Percentiles rank a stretch among this genome's conserved stretches.
Evolutionary conservation across 129 eudicot genomes (phyloP).

Genomic region (Lonicera japonica): DNA sequence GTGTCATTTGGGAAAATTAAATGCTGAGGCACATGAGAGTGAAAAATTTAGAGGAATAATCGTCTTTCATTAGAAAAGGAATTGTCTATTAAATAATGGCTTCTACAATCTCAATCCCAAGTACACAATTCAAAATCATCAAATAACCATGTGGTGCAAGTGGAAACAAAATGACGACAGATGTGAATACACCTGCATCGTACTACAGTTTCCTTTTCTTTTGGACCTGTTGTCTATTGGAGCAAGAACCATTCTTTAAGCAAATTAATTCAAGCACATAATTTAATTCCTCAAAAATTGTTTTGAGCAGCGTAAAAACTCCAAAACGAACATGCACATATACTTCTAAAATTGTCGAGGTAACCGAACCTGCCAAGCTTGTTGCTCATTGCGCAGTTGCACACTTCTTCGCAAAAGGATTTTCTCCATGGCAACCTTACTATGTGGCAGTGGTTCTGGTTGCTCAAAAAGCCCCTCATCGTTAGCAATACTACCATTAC

Average conservation of each 20-base stretch:
- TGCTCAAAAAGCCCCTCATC: conserved; percentile 87
- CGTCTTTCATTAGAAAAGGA: neutral
- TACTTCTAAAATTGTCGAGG: neutral
- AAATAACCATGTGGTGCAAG: neutral
- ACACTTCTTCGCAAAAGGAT: conserved; percentile 42
- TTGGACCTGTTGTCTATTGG: neutral
- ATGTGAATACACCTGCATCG: too few relatives aligned
- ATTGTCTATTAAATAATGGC: neutral
- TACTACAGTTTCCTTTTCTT: too few relatives aligned
- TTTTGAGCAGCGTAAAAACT: neutral
- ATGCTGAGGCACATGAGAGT: too few relatives aligned
- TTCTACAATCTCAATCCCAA: neutral
- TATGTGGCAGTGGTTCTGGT: conserved; percentile 48
- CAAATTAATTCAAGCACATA: neutral
- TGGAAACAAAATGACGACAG: too few relatives aligned
- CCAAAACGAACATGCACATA: neutral
- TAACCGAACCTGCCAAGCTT: conserved; percentile 76
- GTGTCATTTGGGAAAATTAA: too few relatives aligned
- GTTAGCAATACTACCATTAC: conserved; percentile 41
- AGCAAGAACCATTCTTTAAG: neutral
- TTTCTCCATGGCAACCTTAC: conserved; percentile 57
- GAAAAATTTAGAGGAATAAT: too few relatives aligned
- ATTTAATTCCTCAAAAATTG: neutral
- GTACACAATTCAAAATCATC: neutral
- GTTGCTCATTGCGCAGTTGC: conserved; percentile 62